Percentiles rank a stretch among this genome's conserved stretches.
Conservation (phyloP, 257 asterid genomes). For the Paraleonurus japonicus region DNA sequence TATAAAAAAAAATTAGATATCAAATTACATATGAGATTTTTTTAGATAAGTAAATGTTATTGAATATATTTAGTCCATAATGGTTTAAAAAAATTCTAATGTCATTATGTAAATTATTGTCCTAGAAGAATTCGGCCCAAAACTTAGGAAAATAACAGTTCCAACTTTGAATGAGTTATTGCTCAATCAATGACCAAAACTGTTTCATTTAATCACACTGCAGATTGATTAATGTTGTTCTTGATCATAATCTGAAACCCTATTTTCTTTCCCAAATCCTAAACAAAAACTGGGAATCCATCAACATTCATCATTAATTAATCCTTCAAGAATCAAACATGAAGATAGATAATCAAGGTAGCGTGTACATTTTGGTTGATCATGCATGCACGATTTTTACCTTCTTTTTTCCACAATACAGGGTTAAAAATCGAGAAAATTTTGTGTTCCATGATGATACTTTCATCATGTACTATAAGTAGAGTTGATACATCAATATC, state of each 20-base stretch:
- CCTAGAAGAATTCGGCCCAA: background rate
- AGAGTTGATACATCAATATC: conserved; percentile 32
- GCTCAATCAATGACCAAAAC: conserved; percentile 21
- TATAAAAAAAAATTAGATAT: no score
- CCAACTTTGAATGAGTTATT: conserved; percentile 24
- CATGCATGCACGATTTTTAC: background rate
- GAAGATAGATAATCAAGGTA: conserved; percentile 16
- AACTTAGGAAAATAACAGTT: conserved; percentile 22
- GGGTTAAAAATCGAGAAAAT: conserved; percentile 7
- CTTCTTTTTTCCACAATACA: conserved; percentile 23
- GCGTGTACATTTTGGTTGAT: no score
- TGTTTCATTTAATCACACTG: background rate
- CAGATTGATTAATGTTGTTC: no score
- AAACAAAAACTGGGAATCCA: background rate
- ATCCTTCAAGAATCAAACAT: background rate
- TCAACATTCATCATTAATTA: no score
- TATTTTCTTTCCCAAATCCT: background rate
- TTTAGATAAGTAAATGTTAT: no score
- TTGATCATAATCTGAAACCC: background rate
- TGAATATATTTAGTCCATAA: no score
- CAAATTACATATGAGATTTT: no score
- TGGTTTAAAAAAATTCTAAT: no score
- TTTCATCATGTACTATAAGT: conserved; percentile 25
- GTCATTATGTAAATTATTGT: no score
- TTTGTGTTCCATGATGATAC: conserved; percentile 26